phyloP scores from a whole-genome alignment of 2,329 filamentous ascomycete genomes.

The Chrysoporthe cubensis region DNA sequence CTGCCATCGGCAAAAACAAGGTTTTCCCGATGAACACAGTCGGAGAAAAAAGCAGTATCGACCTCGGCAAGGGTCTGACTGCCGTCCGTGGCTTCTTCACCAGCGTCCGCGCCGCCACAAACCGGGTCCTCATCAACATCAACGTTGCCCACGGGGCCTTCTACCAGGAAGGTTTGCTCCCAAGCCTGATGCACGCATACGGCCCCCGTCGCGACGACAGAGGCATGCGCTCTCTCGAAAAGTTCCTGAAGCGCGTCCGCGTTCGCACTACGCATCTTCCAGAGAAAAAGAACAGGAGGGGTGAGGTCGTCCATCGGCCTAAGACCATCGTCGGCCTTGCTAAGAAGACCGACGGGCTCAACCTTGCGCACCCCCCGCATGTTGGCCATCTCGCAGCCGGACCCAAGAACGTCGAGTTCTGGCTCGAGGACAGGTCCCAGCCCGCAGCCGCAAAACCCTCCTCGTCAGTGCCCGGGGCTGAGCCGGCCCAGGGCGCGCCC shows the following conservation, averaged over 20 bases:
- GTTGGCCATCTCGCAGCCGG: slow-evolving; percentile 46
- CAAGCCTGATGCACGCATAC: slow-evolving; percentile 27
- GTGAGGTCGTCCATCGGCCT: slow-evolving; percentile 40
- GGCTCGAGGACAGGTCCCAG: slow-evolving; percentile 39
- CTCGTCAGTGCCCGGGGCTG: slow-evolving; percentile 6
- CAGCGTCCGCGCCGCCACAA: slow-evolving; percentile 40
- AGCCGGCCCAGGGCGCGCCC: slow-evolving; percentile 4
- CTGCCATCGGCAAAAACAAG: slow-evolving; percentile 37
- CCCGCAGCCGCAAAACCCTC: neutral
- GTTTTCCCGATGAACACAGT: slow-evolving; percentile 33
- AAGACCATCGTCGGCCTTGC: slow-evolving; percentile 45
- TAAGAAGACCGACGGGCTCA: slow-evolving; percentile 39
- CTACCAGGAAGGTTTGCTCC: slow-evolving; percentile 36
- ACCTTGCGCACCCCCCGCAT: slow-evolving; percentile 34
- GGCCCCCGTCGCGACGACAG: slow-evolving; percentile 6
- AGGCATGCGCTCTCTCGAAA: slow-evolving; percentile 33
- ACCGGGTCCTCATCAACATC: slow-evolving; percentile 42
- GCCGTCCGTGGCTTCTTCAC: slow-evolving; percentile 42
- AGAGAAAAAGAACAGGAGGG: slow-evolving; percentile 37
- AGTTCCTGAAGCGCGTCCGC: slow-evolving; percentile 44
- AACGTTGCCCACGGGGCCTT: slow-evolving; percentile 43
- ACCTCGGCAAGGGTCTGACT: slow-evolving; percentile 36
- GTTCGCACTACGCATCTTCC: slow-evolving; percentile 45
- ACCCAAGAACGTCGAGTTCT: slow-evolving; percentile 60
- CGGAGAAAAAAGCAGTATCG: slow-evolving; percentile 10